Base-by-base conservation (phyloP, 805 yeast genomes). In the Huiozyma naganishii region DNA sequence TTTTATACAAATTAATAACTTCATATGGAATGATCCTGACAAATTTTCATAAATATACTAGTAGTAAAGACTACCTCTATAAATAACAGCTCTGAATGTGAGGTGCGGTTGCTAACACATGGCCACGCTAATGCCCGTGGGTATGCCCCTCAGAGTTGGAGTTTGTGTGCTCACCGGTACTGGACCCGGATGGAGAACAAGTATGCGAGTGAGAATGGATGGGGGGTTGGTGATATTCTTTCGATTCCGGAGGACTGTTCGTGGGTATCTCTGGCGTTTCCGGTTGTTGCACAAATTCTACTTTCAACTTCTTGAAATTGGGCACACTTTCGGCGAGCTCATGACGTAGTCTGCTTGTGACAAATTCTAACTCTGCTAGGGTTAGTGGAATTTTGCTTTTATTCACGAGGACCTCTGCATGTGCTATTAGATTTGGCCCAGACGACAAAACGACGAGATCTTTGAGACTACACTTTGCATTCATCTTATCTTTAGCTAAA, bases 401-500 rank as follows among this genome's bases (percentile, higher is more conserved):
- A 11, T 7, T 30, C 5, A 61, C 68, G 43, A 54, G 58, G 9
- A 69, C 44, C 3, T 51, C 45, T 23, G 62, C 44, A 42, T 54
- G 60, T 5, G 66, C 66, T 32, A 63, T 63, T 2, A 63, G 64
- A 48, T 75, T 73, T 42, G 83, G 81, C 6, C 83, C 83, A 6
- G 79, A 70, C 0, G 75, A 61, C 53, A 77, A 55, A 4, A 77
- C 65, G 4, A 73, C 59, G 34, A 78, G 54, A 37, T 70, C 66
- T 5, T 60, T 55, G 23, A 77, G 42, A 11, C 42, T 46, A 37
- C 66, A 67, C 55, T 64, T 48, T 32, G 51, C 54, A 40, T 58
- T 53, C 45, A 67, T 46, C 34, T 64, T 36, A 51, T 45, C 51
- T 17, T 17, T 17, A 3, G 23, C 23, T 17, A 17, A 17, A 17